Conservation (phyloP, 164 flowering plant genomes). For the Stephania japonica region DNA sequence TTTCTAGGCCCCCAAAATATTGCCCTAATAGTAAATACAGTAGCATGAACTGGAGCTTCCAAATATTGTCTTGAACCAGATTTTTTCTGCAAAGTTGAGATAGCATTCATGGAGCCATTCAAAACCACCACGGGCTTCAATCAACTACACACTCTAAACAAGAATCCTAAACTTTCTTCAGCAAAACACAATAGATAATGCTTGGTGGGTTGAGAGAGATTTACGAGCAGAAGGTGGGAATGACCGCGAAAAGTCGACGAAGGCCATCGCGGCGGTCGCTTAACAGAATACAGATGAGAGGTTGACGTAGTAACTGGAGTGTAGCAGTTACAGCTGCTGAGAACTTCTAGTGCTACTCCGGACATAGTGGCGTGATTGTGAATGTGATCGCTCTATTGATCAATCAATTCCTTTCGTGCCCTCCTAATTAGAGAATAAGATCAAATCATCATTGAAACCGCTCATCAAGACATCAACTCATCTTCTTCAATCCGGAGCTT, state of each 20-base stretch:
- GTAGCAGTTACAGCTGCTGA: slow-evolving; percentile 3
- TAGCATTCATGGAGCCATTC: too few relatives aligned
- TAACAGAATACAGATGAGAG: too few relatives aligned
- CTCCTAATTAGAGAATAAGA: neutral
- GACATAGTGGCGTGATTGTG: neutral
- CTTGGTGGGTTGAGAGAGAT: neutral
- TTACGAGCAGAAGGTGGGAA: slow-evolving; percentile 7
- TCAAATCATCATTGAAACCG: neutral
- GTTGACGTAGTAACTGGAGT: neutral
- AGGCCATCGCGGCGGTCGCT: too few relatives aligned
- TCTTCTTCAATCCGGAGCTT: too few relatives aligned
- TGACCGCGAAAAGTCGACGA: slow-evolving; percentile 6
- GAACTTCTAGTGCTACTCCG: slow-evolving; percentile 2
- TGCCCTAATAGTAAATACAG: slow-evolving; percentile 34
- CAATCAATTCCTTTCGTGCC: too few relatives aligned
- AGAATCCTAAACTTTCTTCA: too few relatives aligned
- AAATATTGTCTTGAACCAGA: neutral
- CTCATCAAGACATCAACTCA: too few relatives aligned
- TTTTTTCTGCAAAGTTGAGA: slow-evolving; percentile 7
- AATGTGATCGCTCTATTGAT: too few relatives aligned
- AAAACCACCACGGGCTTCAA: too few relatives aligned
- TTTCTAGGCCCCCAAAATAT: slow-evolving; percentile 76
- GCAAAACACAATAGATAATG: neutral
- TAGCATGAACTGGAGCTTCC: slow-evolving; percentile 13
- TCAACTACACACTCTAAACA: too few relatives aligned